Evolutionary conservation across 2,329 filamentous ascomycete species (phyloP).

Genomic region (Fusarium compactum): DNA sequence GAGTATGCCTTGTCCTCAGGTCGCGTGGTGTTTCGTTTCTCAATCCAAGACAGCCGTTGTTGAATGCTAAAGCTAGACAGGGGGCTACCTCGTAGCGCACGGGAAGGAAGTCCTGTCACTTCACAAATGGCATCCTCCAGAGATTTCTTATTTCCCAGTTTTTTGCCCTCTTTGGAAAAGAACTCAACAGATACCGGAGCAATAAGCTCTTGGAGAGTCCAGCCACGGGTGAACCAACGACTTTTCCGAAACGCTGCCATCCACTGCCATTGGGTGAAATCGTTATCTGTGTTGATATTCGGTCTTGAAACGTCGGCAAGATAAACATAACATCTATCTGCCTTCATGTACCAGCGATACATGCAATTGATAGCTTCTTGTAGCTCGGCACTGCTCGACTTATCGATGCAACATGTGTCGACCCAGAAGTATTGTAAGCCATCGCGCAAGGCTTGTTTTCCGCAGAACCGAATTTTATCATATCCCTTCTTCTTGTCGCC

Average conservation of each 20-base stretch:
- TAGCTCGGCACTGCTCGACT: not conserved
- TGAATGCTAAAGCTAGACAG: not conserved
- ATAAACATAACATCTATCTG: not conserved
- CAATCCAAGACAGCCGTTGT: not conserved
- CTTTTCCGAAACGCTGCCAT: not conserved
- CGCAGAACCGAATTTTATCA: not conserved
- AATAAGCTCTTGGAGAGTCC: not conserved
- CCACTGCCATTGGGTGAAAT: not conserved
- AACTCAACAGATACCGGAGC: not conserved
- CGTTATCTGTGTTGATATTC: no score
- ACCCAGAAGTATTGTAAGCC: not conserved
- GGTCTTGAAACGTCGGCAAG: not conserved
- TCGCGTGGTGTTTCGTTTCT: not conserved
- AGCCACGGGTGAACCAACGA: not conserved
- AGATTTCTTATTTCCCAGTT: not conserved
- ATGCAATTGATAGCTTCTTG: not conserved
- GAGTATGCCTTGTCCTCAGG: not conserved
- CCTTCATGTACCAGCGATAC: not conserved
- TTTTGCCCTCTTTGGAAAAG: not conserved
- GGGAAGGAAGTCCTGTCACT: not conserved
- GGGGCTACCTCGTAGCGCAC: not conserved
- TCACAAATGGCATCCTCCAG: not conserved
- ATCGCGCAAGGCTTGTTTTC: not conserved
- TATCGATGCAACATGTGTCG: slow-evolving; percentile 1
- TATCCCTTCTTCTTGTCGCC: not conserved